Evolutionary conservation across 768 basidiomycete genomes (phyloP).

Genomic region (Amylocystis lapponica): DNA sequence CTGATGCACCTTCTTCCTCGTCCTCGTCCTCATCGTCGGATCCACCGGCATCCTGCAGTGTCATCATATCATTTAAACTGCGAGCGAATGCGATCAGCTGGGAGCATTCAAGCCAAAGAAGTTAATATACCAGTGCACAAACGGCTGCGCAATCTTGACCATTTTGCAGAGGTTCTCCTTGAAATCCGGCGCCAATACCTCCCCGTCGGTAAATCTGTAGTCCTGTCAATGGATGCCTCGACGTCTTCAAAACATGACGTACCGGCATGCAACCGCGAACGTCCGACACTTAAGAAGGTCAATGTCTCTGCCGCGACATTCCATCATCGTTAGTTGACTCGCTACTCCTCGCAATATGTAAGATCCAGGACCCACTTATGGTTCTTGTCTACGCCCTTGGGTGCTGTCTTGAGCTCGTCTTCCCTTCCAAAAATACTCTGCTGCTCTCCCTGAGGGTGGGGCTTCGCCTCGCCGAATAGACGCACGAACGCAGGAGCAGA

Average conservation of each 20-base stretch:
- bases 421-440: slow-evolving; percentile 83
- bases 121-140: slow-evolving; percentile 66
- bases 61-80: slow-evolving; percentile 73
- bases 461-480: slow-evolving; percentile 68
- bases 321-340: neutral
- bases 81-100: slow-evolving; percentile 1
- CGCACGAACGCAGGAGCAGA: slow-evolving; percentile 64
- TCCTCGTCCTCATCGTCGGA: slow-evolving; percentile 19
- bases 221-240: too few species aligned
- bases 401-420: slow-evolving; percentile 85
- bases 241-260: too few species aligned
- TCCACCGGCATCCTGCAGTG: slow-evolving; percentile 35
- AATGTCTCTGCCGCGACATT: slow-evolving; percentile 58
- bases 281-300: slow-evolving; percentile 84
- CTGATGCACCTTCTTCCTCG: neutral
- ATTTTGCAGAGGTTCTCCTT: slow-evolving; percentile 53
- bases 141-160: slow-evolving; percentile 55
- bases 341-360: neutral
- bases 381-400: slow-evolving; percentile 82
- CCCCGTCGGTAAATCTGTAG: slow-evolving; percentile 64
- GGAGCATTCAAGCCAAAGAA: neutral
- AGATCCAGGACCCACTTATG: slow-evolving; percentile 49
- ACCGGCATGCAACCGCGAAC: slow-evolving; percentile 65
- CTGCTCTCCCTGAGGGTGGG: slow-evolving; percentile 53
- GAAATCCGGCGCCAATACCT: slow-evolving; percentile 66